Evolutionary conservation across 2,329 filamentous ascomycete species (phyloP).

Genomic region (Cladobotryum mycophilum): DNA sequence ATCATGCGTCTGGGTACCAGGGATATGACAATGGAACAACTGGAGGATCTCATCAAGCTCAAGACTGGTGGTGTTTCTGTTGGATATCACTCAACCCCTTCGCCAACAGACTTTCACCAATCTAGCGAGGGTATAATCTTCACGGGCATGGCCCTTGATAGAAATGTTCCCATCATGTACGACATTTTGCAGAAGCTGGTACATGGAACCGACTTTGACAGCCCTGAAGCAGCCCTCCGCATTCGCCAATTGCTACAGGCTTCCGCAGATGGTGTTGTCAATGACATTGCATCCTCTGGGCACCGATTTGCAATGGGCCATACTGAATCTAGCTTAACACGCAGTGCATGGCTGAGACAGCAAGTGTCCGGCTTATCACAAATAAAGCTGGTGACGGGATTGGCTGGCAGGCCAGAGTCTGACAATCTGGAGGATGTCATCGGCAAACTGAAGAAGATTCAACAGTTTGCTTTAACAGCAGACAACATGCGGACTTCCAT

Average conservation of each 20-base stretch:
- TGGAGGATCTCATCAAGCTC: constrained; percentile 92
- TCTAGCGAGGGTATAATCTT: constrained; percentile 79
- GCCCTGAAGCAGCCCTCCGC: constrained; percentile 70
- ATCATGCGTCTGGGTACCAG: constrained; percentile 91
- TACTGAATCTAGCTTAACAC: constrained; percentile 73
- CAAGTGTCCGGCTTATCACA: constrained; percentile 89
- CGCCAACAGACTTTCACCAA: constrained; percentile 62
- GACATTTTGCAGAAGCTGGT: constrained; percentile 75
- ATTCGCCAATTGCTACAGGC: constrained; percentile 83
- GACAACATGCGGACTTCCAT: constrained; percentile 70
- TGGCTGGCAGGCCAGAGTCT: constrained; percentile 65
- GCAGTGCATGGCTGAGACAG: constrained; percentile 66
- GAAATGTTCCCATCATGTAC: constrained; percentile 87
- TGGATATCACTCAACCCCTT: constrained; percentile 75
- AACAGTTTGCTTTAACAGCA: constrained; percentile 66
- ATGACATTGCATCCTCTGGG: constrained; percentile 84
- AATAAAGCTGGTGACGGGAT: constrained; percentile 71
- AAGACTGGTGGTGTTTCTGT: constrained; percentile 89
- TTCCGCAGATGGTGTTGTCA: constrained; percentile 82
- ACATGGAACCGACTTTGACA: constrained; percentile 83
- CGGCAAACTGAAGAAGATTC: constrained; percentile 77
- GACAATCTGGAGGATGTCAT: constrained; percentile 71
- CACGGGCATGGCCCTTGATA: constrained; percentile 80
- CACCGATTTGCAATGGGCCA: constrained; percentile 81
- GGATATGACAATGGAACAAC: constrained; percentile 82